Percentiles rank a stretch among this genome's conserved stretches.
Evolutionary conservation across 1,284 basidiomycete species (phyloP).

Genomic region (Stygiomarasmius scandens): DNA sequence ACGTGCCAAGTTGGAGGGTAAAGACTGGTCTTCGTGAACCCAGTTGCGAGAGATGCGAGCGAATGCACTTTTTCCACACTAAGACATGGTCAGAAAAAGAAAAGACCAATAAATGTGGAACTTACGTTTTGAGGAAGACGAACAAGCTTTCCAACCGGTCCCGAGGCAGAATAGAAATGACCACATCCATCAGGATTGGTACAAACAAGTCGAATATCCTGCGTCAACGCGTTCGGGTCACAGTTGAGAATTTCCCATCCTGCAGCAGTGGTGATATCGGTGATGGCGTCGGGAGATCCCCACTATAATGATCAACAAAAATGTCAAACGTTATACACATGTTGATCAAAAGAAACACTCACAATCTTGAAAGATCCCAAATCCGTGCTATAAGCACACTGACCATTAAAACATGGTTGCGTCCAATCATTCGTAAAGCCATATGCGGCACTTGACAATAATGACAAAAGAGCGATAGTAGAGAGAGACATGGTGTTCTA

Average conservation of each 20-base stretch:
- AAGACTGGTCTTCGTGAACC: constrained; percentile 18
- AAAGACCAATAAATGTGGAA: background rate
- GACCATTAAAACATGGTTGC: constrained; percentile 16
- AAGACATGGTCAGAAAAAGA: background rate
- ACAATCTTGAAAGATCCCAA: constrained; percentile 19
- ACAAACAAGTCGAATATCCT: constrained; percentile 22
- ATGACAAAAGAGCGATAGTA: constrained; percentile 5
- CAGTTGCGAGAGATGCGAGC: constrained; percentile 18
- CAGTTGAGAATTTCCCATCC: constrained; percentile 22
- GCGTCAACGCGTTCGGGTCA: constrained; percentile 14
- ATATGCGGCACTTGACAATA: constrained; percentile 2
- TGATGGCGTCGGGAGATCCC: constrained; percentile 19
- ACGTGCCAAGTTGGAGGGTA: constrained; percentile 11
- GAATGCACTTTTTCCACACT: constrained; percentile 20
- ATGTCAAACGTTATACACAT: background rate
- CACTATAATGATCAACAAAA: constrained; percentile 17
- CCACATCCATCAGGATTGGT: constrained; percentile 15
- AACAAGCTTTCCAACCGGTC: constrained; percentile 22
- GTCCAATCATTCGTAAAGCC: constrained; percentile 17
- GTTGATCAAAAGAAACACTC: background rate
- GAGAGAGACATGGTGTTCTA: constrained; percentile 3
- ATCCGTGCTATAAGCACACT: constrained; percentile 18
- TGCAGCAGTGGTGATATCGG: constrained; percentile 20
- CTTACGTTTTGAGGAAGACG: constrained; percentile 20
- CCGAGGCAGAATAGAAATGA: constrained; percentile 17